These are phyloP conservation scores for Aspergillus quadrilineatus DNA, from an alignment of 2,329 filamentous ascomycete genomes.

Conservation along the genomic window DNA sequence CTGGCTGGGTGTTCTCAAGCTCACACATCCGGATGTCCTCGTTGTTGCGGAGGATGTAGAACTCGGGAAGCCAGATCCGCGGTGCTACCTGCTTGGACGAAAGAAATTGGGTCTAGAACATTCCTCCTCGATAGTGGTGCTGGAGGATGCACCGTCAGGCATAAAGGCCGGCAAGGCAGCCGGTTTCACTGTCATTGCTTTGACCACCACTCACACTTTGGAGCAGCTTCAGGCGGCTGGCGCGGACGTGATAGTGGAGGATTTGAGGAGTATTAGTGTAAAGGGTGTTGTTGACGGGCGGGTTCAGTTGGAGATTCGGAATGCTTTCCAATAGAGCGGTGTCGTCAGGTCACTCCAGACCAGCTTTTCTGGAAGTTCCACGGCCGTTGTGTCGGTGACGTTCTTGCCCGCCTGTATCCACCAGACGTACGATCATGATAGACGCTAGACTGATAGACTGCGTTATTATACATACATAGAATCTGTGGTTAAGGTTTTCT, in stretches of 20 bases:
- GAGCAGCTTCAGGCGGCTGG: conserved; percentile 70
- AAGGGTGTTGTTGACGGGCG: conserved; percentile 56
- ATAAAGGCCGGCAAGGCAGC: conserved; percentile 80
- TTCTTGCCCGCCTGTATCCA: not conserved
- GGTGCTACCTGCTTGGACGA: conserved; percentile 69
- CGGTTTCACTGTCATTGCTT: conserved; percentile 78
- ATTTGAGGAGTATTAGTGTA: conserved; percentile 72
- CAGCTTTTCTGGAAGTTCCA: not conserved
- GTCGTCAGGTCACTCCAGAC: not conserved
- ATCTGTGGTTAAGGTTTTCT: not conserved
- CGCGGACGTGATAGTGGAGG: conserved; percentile 84
- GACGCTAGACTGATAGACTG: conserved; percentile 10
- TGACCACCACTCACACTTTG: conserved; percentile 78
- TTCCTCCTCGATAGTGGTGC: conserved; percentile 63
- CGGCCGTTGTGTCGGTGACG: conserved; percentile 1
- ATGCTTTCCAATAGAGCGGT: conserved; percentile 49
- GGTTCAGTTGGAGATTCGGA: conserved; percentile 66
- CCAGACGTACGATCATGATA: conserved; percentile 5
- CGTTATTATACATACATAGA: conserved; percentile 11
- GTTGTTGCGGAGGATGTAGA: conserved; percentile 74
- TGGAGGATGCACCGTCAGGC: conserved; percentile 87
- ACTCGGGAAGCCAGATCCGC: conserved; percentile 74
- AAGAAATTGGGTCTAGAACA: conserved; percentile 55
- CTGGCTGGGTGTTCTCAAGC: conserved; percentile 67
- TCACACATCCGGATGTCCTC: conserved; percentile 65